Conservation (phyloP, 2,329 filamentous ascomycete species). For the Pestalotiopsis sp. region DNA sequence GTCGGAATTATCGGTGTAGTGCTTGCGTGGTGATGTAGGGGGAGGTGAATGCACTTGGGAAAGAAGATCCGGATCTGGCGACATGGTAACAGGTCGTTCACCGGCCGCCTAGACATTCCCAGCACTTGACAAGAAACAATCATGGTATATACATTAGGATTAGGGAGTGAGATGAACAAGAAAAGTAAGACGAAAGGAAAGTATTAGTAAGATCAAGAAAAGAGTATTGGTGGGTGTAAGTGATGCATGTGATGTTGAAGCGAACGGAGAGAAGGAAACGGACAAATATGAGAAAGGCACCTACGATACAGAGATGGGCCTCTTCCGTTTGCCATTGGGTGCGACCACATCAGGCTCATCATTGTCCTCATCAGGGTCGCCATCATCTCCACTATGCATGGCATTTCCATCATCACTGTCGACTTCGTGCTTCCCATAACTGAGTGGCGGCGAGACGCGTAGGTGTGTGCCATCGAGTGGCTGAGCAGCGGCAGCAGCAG, state of each 20-base stretch:
- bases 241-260: slow-evolving; percentile 17
- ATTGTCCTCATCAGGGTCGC: slow-evolving; percentile 42
- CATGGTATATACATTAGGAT: background rate
- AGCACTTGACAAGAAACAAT: background rate
- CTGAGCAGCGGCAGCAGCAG: slow-evolving; percentile 16
- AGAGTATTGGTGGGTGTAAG: slow-evolving; percentile 9
- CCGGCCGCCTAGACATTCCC: background rate
- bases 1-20: slow-evolving; percentile 24
- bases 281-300: slow-evolving; percentile 23
- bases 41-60: background rate
- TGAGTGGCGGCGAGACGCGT: slow-evolving; percentile 24
- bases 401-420: slow-evolving; percentile 49
- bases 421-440: slow-evolving; percentile 28
- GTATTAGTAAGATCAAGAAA: background rate
- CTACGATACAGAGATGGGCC: slow-evolving; percentile 62
- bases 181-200: background rate
- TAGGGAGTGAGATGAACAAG: background rate
- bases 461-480: slow-evolving; percentile 18
- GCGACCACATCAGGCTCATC: slow-evolving; percentile 29
- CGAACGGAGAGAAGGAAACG: slow-evolving; percentile 3
- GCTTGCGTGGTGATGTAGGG: background rate
- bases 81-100: slow-evolving; percentile 4
- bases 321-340: slow-evolving; percentile 56
- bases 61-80: background rate
- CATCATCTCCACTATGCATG: slow-evolving; percentile 43